Percentiles rank a stretch among this genome's conserved stretches.
phyloP scores from a whole-genome alignment of 305 asterid genomes.

The Rubia balearica region DNA sequence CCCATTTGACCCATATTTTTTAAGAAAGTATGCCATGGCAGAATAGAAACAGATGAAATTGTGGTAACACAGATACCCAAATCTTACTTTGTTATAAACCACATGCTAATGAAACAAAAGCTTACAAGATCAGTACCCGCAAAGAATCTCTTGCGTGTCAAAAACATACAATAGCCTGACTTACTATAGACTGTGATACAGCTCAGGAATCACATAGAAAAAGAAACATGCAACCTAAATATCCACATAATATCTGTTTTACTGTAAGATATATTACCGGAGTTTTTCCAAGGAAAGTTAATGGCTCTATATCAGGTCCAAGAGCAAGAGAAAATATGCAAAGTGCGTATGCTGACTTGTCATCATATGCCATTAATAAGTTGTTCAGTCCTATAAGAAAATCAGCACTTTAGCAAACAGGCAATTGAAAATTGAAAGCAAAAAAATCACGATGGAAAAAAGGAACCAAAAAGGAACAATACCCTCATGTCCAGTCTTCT shows the following conservation, averaged over 20 bases:
- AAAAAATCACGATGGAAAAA: constrained; percentile 4
- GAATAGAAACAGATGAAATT: neutral
- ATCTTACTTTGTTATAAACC: neutral
- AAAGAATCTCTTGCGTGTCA: neutral
- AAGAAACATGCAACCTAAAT: neutral
- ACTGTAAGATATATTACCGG: constrained; percentile 31
- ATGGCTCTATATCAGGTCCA: constrained; percentile 77
- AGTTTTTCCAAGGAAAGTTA: constrained; percentile 78
- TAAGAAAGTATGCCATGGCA: too few relatives aligned
- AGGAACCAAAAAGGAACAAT: constrained; percentile 12
- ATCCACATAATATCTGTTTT: neutral
- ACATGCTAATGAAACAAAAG: neutral
- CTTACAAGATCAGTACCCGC: neutral
- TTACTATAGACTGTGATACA: neutral
- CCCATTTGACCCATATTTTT: too few relatives aligned
- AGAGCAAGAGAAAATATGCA: constrained; percentile 85
- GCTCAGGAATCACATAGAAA: neutral
- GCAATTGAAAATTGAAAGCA: constrained; percentile 1
- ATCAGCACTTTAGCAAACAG: constrained; percentile 16
- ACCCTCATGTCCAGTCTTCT: constrained; percentile 95
- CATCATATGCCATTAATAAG: constrained; percentile 84
- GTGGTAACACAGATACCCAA: neutral
- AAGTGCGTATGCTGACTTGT: constrained; percentile 91
- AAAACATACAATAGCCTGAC: neutral
- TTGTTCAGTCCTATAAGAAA: constrained; percentile 69